Conservation (phyloP, 257 asterid genomes). For the Capsicum pubescens region DNA sequence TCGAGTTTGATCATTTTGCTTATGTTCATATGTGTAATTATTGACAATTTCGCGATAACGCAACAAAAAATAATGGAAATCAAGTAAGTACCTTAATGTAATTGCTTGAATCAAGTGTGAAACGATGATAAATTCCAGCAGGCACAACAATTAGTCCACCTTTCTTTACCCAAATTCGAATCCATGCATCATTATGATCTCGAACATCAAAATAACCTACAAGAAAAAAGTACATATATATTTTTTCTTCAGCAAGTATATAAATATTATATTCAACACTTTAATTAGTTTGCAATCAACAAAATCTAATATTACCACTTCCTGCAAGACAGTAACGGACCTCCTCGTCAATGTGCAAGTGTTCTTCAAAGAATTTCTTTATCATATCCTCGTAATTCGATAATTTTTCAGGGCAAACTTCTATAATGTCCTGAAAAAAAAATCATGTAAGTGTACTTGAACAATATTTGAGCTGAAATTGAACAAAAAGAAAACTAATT, state of each 20-base stretch:
- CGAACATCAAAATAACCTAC: constrained; percentile 90
- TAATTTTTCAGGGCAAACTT: constrained; percentile 80
- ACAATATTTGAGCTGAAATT: background rate
- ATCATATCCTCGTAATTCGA: constrained; percentile 85
- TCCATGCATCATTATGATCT: constrained; percentile 73
- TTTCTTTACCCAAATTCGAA: constrained; percentile 86
- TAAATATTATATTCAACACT: too few species aligned
- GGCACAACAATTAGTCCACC: constrained; percentile 90
- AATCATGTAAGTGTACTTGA: background rate
- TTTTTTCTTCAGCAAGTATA: too few species aligned
- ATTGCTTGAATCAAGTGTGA: constrained; percentile 75
- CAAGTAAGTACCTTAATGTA: constrained; percentile 62
- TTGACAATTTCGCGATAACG: background rate
- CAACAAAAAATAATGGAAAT: too few species aligned
- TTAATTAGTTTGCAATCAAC: background rate
- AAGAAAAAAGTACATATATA: background rate
- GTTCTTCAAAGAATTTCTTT: constrained; percentile 78
- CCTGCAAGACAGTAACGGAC: constrained; percentile 91
- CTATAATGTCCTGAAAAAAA: constrained; percentile 68
- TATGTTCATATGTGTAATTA: background rate
- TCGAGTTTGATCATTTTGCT: background rate
- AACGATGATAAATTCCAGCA: constrained; percentile 93
- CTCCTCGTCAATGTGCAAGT: constrained; percentile 95
- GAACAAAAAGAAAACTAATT: background rate
- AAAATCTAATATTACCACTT: constrained; percentile 58